Conservation (phyloP, 1,284 basidiomycete genomes). For the Papiliotrema fonsecae region DNA sequence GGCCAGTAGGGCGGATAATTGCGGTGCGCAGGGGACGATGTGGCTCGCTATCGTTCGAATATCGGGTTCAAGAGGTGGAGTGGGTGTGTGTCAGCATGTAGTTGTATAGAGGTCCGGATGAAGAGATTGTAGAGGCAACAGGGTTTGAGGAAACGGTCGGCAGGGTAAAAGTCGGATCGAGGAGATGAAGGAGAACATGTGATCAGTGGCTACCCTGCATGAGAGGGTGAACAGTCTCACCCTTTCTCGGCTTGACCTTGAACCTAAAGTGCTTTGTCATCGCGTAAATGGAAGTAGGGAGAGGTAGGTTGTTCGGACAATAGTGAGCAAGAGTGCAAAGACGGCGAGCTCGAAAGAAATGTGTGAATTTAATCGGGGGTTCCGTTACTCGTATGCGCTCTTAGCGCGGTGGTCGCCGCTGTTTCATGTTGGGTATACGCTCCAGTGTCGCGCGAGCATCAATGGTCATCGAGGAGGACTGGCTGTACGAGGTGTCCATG, state of each 20-base stretch:
- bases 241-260: constrained; percentile 22
- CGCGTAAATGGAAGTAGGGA: not conserved
- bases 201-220: not conserved
- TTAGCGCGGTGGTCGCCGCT: no score
- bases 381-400: no score
- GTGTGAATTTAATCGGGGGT: not conserved
- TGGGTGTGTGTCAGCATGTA: not conserved
- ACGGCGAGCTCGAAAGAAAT: not conserved
- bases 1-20: constrained; percentile 75
- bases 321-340: not conserved
- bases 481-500: no score
- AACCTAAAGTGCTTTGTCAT: constrained; percentile 14
- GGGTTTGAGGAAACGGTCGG: not conserved
- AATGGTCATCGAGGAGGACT: no score
- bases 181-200: not conserved
- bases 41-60: no score
- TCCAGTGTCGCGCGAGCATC: no score
- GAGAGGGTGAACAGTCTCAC: constrained; percentile 7
- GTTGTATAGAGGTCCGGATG: not conserved
- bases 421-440: no score
- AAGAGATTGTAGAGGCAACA: not conserved
- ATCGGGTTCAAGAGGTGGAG: constrained; percentile 45
- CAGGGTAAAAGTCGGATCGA: not conserved
- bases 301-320: not conserved
- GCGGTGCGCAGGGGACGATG: constrained; percentile 64